These are phyloP conservation scores for Phytophthora vignae DNA, from an alignment of 352 stramenopile genomes.

Conservation along the genomic window DNA sequence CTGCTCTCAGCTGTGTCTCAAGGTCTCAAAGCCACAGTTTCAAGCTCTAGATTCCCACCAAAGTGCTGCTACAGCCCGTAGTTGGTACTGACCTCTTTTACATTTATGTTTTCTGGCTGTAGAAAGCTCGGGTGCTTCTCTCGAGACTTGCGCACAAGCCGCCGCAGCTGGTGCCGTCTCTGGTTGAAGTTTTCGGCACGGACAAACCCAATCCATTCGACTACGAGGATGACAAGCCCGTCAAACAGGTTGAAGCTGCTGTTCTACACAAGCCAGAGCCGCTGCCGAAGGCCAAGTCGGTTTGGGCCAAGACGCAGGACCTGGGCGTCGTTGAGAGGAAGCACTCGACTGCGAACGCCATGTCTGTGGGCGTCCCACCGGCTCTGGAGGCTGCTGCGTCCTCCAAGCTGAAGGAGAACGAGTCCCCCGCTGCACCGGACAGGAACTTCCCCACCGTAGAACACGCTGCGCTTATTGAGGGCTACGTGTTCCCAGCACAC, in stretches of 20 bases:
- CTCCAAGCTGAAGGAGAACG: constrained; percentile 56
- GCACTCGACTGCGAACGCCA: constrained; percentile 33
- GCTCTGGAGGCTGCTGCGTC: constrained; percentile 26
- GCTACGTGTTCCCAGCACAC: constrained; percentile 86
- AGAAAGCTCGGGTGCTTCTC: constrained; percentile 80
- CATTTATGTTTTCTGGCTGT: background rate
- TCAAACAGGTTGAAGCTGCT: constrained; percentile 6
- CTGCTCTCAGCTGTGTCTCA: constrained; percentile 71
- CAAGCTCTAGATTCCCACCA: background rate
- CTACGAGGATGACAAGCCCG: constrained; percentile 51
- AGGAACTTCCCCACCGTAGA: constrained; percentile 59
- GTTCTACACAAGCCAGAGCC: constrained; percentile 13
- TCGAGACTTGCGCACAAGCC: constrained; percentile 74
- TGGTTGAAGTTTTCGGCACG: constrained; percentile 83
- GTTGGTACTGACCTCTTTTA: background rate
- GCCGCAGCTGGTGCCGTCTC: constrained; percentile 83
- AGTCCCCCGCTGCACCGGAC: constrained; percentile 38
- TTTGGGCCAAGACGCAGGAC: constrained; percentile 82
- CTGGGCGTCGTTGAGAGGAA: constrained; percentile 74
- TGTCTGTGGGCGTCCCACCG: constrained; percentile 38
- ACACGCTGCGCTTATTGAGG: constrained; percentile 82
- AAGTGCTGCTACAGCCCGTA: background rate
- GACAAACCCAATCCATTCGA: constrained; percentile 75
- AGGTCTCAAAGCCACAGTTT: constrained; percentile 41
- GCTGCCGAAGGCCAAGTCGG: constrained; percentile 55